phyloP scores from a whole-genome alignment of 2,329 filamentous ascomycete species.

The Colletotrichum incanum region DNA sequence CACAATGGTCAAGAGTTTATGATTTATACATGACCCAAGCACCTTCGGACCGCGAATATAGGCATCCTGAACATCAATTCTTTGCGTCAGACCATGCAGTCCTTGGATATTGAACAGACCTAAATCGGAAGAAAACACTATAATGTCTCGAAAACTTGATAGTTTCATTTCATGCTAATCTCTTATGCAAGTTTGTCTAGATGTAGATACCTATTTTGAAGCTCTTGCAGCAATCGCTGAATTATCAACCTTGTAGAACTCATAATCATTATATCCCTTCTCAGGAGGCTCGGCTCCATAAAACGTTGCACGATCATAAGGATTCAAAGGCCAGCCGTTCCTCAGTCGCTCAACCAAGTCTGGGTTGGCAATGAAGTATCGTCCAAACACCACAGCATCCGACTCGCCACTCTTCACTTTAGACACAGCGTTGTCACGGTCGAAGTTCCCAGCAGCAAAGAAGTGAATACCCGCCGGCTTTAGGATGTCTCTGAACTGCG shows the following conservation, averaged over 20 bases:
- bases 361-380: slow-evolving; percentile 50
- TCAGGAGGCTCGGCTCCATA: slow-evolving; percentile 50
- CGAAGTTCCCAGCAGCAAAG: slow-evolving; percentile 66
- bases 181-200: background rate
- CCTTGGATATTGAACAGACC: too few species aligned
- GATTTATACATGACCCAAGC: background rate
- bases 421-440: slow-evolving; percentile 56
- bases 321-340: slow-evolving; percentile 44
- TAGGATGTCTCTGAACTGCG: slow-evolving; percentile 58
- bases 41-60: too few species aligned
- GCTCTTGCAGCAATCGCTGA: background rate
- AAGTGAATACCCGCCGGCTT: slow-evolving; percentile 59
- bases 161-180: background rate
- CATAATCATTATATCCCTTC: slow-evolving; percentile 56
- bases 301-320: slow-evolving; percentile 48
- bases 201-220: too few species aligned
- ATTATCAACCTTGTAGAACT: slow-evolving; percentile 49
- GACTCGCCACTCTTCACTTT: slow-evolving; percentile 52
- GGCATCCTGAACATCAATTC: too few species aligned
- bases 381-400: slow-evolving; percentile 53
- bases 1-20: too few species aligned
- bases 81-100: too few species aligned
- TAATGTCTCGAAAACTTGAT: too few species aligned
- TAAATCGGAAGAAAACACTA: too few species aligned
- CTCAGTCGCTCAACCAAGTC: slow-evolving; percentile 49